Evolutionary conservation across 148 eudicot genomes (phyloP), one percentile per base, ranked within the genome.

Genomic region (Rheum nobile): DNA sequence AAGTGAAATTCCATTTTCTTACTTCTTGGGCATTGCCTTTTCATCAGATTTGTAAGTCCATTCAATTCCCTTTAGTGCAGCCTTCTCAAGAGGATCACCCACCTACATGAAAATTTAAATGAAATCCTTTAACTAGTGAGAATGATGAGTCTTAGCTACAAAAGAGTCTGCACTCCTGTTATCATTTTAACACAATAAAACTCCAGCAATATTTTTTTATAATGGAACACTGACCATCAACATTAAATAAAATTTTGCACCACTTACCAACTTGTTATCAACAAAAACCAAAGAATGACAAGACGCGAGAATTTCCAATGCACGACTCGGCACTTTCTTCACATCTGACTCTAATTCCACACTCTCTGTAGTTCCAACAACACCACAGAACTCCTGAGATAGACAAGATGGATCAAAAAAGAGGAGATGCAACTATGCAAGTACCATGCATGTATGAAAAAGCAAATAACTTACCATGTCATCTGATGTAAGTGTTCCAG

Each of bases 51-150:
- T 95, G 82, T 95, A 95, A 29, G 81, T 83, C 98, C 98, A 95
- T 43, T 95, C 92, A 78, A 95, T 90, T 72, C 98, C 98, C 82
- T 87, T 86, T 4, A 95, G 85, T 50, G 98, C 97, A 82, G 98
- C 98, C 85, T 95, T 95, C 80, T 95, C 98, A 77, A 95, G 93
- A 80, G 98, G 98, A 87, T 95, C 98, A 71, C 98, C 98, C 73
- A 95, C 98, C 98, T 95, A 78, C 46, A 72, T 59, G 26, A 35
- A 77, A 71, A 31, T 43, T 34, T 32, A 19, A 10, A 76, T 71
- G 32, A 71, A 14, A 12, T 44, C 8, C 4, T 65, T 34, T 4
- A 65, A 65, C n/a, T 4, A 65, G 32, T 34, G 11, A 17, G 5
- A 19, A 32, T 14, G 21, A 6, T 34, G 22, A 32, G 70, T 65